Percentiles rank a stretch among this genome's conserved stretches.
These are phyloP conservation scores for Beauveria asiatica DNA, from an alignment of 2,329 filamentous ascomycete genomes.

Conservation along the genomic window DNA sequence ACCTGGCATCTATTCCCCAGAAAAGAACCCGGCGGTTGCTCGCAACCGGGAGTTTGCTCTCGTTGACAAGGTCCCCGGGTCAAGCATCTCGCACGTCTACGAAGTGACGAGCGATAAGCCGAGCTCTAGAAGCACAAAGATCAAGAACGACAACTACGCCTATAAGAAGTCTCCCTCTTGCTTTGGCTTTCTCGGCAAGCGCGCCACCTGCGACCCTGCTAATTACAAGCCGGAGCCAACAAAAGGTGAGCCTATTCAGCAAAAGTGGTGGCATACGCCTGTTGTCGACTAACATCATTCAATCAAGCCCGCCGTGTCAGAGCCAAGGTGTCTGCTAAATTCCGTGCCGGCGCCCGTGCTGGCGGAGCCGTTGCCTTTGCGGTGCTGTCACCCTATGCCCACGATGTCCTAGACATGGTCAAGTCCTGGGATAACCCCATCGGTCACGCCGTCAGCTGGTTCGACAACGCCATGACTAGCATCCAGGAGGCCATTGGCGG, in stretches of 20 bases:
- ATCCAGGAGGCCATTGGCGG: not conserved
- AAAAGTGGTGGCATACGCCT: not conserved
- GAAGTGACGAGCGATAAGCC: not conserved
- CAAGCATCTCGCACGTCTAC: not conserved
- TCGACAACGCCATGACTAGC: not conserved
- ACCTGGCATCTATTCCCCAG: slow-evolving; percentile 1
- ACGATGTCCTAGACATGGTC: too few species aligned
- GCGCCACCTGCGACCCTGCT: not conserved
- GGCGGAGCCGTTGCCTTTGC: not conserved
- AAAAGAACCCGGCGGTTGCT: not conserved
- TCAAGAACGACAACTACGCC: not conserved
- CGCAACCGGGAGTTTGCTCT: not conserved
- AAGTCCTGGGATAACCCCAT: too few species aligned
- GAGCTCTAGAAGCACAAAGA: not conserved
- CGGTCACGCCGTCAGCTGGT: not conserved
- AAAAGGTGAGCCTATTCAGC: not conserved
- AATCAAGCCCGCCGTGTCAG: too few species aligned
- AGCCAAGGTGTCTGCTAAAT: too few species aligned
- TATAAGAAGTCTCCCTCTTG: not conserved
- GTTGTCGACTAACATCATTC: not conserved
- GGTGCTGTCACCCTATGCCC: not conserved
- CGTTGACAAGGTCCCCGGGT: not conserved
- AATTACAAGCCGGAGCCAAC: not conserved
- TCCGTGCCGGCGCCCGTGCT: not conserved
- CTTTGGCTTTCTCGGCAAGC: not conserved